Evolutionary conservation across 257 asterid genomes (phyloP).

Genomic region (Coffea eugenioides): DNA sequence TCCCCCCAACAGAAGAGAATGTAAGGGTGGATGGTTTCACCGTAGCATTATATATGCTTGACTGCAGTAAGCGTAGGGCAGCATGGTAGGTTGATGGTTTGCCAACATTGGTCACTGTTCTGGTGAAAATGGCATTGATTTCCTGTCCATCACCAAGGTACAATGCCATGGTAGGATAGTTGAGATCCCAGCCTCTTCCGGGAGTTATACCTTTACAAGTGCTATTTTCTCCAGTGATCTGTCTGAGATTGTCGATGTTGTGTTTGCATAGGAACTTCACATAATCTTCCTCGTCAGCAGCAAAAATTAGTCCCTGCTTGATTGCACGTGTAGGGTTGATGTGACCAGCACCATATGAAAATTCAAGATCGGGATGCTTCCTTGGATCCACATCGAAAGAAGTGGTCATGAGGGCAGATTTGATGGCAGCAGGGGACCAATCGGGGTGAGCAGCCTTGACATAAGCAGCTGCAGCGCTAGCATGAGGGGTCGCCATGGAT

Average conservation of each 20-base stretch:
- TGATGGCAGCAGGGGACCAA: slow-evolving; percentile 57
- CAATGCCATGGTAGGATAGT: slow-evolving; percentile 20
- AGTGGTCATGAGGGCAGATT: slow-evolving; percentile 52
- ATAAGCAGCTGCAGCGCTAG: slow-evolving; percentile 41
- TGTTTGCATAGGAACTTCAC: slow-evolving; percentile 17
- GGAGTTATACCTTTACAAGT: neutral
- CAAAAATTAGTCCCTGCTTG: slow-evolving; percentile 17
- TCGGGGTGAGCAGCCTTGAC: slow-evolving; percentile 41
- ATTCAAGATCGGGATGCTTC: slow-evolving; percentile 14
- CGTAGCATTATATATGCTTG: neutral
- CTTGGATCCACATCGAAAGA: neutral
- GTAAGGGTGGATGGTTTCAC: slow-evolving; percentile 43
- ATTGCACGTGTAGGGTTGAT: slow-evolving; percentile 14
- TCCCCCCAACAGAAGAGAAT: slow-evolving; percentile 48
- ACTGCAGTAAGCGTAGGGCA: too few species aligned
- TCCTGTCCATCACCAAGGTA: slow-evolving; percentile 7
- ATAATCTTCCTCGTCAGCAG: slow-evolving; percentile 13
- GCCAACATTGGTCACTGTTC: slow-evolving; percentile 18
- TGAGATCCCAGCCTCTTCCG: slow-evolving; percentile 16
- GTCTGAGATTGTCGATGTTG: slow-evolving; percentile 3
- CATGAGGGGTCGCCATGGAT: slow-evolving; percentile 51
- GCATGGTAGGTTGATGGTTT: slow-evolving; percentile 4
- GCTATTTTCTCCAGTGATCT: slow-evolving; percentile 10
- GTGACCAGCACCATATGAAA: slow-evolving; percentile 17
- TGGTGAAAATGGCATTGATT: slow-evolving; percentile 10